phyloP scores from a whole-genome alignment of 1,284 basidiomycete genomes.

The Naganishia cerealis region DNA sequence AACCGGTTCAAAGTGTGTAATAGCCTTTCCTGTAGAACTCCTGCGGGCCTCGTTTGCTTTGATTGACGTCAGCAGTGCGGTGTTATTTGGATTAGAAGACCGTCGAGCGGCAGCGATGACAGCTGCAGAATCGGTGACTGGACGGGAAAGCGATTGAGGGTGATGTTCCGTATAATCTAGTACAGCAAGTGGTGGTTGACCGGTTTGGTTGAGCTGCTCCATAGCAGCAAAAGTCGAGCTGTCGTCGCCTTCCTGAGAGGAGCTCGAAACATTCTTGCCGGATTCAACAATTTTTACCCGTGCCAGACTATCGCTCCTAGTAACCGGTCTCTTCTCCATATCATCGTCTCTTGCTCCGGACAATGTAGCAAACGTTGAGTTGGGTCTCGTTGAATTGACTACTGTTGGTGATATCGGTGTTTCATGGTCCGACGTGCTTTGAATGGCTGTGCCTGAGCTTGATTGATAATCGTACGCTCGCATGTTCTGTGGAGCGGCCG shows the following conservation, averaged over 20 bases:
- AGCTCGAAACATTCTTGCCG: conserved; percentile 8
- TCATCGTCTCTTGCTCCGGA: neutral
- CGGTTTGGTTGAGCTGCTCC: conserved; percentile 9
- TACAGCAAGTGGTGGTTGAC: conserved; percentile 2
- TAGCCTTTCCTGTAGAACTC: conserved; percentile 6
- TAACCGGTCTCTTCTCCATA: conserved; percentile 4
- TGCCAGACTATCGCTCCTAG: conserved; percentile 1
- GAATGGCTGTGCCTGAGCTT: neutral
- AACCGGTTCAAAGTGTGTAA: neutral
- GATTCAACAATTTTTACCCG: conserved; percentile 14
- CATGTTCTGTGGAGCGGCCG: conserved; percentile 39
- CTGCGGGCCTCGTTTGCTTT: conserved; percentile 18
- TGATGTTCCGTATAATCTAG: conserved; percentile 21
- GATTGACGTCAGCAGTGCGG: conserved; percentile 17
- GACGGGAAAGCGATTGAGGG: conserved; percentile 10
- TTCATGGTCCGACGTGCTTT: conserved; percentile 34
- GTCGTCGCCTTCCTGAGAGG: conserved; percentile 6
- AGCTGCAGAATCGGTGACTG: conserved; percentile 11
- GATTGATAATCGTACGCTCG: neutral
- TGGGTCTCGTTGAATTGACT: conserved; percentile 11
- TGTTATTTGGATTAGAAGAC: conserved; percentile 23
- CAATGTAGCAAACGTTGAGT: conserved; percentile 24
- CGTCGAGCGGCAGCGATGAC: conserved; percentile 13
- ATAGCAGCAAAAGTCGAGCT: conserved; percentile 23
- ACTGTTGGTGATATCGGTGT: conserved; percentile 7